Percentiles rank a stretch among this genome's conserved stretches.
Conservation (phyloP, 2,329 filamentous ascomycete genomes). For the Sclerotiophoma versabilis region DNA sequence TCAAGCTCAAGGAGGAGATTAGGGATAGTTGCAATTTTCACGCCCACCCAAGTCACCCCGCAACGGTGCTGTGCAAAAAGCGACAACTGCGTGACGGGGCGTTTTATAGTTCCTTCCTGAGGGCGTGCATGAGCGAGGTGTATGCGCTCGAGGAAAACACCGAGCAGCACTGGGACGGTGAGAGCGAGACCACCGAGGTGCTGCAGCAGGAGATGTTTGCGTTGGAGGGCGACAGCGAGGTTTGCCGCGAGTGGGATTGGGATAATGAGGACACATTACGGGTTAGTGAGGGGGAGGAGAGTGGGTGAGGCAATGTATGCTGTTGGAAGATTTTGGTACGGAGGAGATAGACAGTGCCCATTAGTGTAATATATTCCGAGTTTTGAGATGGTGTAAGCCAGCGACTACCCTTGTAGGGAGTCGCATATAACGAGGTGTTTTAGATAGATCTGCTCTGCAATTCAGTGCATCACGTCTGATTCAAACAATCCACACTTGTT, state of each 20-base stretch:
- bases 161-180: constrained; percentile 16
- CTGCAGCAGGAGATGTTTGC: constrained; percentile 19
- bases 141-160: constrained; percentile 15
- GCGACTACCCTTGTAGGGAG: no score
- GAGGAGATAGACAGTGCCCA: no score
- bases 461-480: no score
- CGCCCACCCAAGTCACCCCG: constrained; percentile 3
- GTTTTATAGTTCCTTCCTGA: constrained; percentile 15
- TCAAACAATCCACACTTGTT: no score
- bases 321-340: neutral
- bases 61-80: constrained; percentile 10
- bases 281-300: constrained; percentile 18
- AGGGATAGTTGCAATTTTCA: constrained; percentile 20
- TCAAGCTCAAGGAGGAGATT: constrained; percentile 16
- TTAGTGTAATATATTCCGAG: no score
- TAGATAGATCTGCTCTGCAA: no score
- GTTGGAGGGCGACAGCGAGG: constrained; percentile 15
- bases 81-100: constrained; percentile 11
- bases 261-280: constrained; percentile 20
- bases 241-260: constrained; percentile 17
- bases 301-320: neutral
- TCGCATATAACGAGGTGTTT: no score
- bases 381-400: no score
- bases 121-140: constrained; percentile 21
- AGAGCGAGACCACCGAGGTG: constrained; percentile 20